Conservation (phyloP, 2,329 filamentous ascomycete species). For the Trichoderma brevicompactum region DNA sequence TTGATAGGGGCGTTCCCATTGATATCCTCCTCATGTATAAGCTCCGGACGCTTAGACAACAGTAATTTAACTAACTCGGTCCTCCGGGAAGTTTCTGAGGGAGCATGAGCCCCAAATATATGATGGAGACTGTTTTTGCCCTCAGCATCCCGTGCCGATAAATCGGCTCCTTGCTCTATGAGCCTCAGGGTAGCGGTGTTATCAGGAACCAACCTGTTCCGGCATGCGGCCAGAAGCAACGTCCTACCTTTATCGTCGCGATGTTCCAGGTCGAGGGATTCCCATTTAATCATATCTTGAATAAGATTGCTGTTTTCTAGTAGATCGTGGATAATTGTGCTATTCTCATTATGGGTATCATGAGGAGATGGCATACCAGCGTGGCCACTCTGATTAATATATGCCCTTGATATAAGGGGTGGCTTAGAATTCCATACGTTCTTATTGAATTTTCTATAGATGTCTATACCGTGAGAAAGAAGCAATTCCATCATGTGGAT, state of each 20-base stretch:
- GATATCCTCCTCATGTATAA: not conserved
- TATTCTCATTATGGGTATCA: constrained; percentile 25
- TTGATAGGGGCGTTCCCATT: not conserved
- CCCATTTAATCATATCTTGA: constrained; percentile 28
- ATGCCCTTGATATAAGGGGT: not conserved
- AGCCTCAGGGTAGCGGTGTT: not conserved
- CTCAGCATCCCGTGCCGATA: constrained; percentile 32
- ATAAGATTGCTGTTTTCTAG: constrained; percentile 30
- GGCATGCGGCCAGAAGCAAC: constrained; percentile 36
- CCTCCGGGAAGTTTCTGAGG: too few relatives aligned
- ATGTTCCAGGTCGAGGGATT: constrained; percentile 33
- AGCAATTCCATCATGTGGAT: not conserved
- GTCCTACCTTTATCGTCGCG: constrained; percentile 35
- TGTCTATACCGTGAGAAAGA: not conserved
- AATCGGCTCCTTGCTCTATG: constrained; percentile 33
- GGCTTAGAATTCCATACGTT: not conserved
- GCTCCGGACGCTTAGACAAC: not conserved
- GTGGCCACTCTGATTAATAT: not conserved
- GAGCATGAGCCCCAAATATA: constrained; percentile 19
- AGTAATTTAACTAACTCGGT: not conserved
- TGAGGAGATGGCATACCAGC: not conserved
- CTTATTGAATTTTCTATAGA: not conserved
- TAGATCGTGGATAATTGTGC: constrained; percentile 35
- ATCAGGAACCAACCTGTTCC: constrained; percentile 24
- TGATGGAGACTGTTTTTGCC: constrained; percentile 34